Conservation (phyloP, 2,329 filamentous ascomycete genomes). For the Ophiostoma perfectum region DNA sequence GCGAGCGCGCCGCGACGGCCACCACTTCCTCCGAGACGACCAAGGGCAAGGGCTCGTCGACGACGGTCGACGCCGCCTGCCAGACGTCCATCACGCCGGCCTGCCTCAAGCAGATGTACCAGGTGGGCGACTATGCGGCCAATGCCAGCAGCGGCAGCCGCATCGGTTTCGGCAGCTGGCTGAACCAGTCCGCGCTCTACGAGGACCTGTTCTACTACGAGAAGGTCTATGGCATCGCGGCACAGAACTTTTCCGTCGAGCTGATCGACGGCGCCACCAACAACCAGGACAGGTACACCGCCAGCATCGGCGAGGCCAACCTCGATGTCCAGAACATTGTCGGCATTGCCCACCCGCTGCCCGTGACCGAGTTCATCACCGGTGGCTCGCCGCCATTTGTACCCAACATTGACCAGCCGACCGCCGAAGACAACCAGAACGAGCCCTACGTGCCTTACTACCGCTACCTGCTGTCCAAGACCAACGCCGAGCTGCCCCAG, state of each 20-base stretch:
- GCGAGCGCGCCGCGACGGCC: conserved; percentile 7
- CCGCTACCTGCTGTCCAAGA: conserved; percentile 52
- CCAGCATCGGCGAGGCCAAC: conserved; percentile 48
- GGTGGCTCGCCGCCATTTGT: conserved; percentile 32
- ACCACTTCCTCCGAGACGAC: conserved; percentile 23
- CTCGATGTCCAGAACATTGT: conserved; percentile 59
- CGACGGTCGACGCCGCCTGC: conserved; percentile 27
- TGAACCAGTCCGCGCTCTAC: conserved; percentile 45
- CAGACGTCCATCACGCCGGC: conserved; percentile 39
- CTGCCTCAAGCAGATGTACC: conserved; percentile 48
- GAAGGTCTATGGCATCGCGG: conserved; percentile 46
- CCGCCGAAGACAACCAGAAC: conserved; percentile 44
- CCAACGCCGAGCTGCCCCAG: conserved; percentile 51
- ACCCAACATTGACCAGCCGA: conserved; percentile 30
- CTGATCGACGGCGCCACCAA: conserved; percentile 52
- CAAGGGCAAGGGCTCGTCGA: conserved; percentile 34
- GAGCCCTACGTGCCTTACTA: conserved; percentile 64
- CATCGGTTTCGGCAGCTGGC: conserved; percentile 39
- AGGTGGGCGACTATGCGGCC: conserved; percentile 38
- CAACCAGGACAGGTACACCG: conserved; percentile 38
- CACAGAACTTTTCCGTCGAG: conserved; percentile 50
- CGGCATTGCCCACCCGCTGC: conserved; percentile 43
- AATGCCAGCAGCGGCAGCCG: conserved; percentile 35
- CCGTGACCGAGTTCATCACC: conserved; percentile 32
- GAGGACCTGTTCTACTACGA: conserved; percentile 48